phyloP scores from a whole-genome alignment of 441 rosid species.

The Gossypium schwendimanii region DNA sequence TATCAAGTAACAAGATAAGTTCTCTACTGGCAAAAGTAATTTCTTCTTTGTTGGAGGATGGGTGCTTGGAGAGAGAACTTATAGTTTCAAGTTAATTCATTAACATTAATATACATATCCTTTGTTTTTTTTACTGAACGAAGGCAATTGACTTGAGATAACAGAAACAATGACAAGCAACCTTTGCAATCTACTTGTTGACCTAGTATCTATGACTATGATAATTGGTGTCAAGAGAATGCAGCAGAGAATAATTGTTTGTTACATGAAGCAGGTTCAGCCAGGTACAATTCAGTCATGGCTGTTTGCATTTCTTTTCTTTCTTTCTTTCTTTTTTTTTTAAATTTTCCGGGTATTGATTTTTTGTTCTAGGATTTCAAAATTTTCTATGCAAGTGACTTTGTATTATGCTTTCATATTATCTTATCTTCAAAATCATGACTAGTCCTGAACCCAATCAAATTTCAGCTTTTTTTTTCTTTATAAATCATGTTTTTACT shows the following conservation, averaged over 20 bases:
- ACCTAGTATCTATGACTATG: background rate
- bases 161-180: background rate
- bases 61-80: background rate
- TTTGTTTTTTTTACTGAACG: background rate
- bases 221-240: background rate
- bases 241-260: background rate
- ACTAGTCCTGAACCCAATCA: background rate
- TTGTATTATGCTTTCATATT: background rate
- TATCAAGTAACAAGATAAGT: background rate
- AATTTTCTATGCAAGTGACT: background rate
- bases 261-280: background rate
- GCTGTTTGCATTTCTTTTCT: background rate
- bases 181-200: no score
- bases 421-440: background rate
- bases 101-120: background rate
- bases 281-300: background rate
- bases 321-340: background rate
- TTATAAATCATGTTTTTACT: background rate
- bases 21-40: background rate
- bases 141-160: background rate
- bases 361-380: background rate
- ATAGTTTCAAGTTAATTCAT: background rate
- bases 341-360: background rate
- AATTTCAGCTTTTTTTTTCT: background rate
- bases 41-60: background rate